Evolutionary conservation across 1,139 yeast species (phyloP).

Genomic region (Taphrina flavorubra): DNA sequence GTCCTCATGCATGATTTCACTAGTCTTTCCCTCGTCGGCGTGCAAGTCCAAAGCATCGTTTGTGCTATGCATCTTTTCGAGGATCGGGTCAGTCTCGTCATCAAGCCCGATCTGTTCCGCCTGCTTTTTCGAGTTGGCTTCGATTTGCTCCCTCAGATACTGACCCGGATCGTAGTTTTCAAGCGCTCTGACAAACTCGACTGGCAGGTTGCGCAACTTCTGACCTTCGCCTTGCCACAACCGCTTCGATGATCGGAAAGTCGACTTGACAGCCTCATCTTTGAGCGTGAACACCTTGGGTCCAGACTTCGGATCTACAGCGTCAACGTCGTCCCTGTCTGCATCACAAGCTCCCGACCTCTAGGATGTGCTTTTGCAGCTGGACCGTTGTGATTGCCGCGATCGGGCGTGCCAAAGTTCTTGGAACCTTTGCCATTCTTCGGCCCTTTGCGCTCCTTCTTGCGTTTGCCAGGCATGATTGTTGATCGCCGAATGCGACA

Average conservation of each 20-base stretch:
- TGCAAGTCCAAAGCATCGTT: neutral
- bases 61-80: neutral
- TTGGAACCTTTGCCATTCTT: constrained; percentile 18
- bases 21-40: too few relatives aligned
- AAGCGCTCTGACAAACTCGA: constrained; percentile 28
- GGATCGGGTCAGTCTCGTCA: neutral
- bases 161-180: constrained; percentile 36
- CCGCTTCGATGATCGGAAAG: constrained; percentile 26
- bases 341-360: constrained; percentile 7
- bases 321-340: constrained; percentile 7
- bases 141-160: constrained; percentile 32
- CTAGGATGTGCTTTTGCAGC: constrained; percentile 7
- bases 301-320: neutral
- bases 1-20: neutral
- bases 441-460: constrained; percentile 24
- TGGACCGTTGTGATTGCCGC: neutral
- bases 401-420: constrained; percentile 2
- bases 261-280: constrained; percentile 30
- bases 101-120: neutral
- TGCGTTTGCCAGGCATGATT: constrained; percentile 35
- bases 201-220: constrained; percentile 33
- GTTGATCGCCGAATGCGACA: neutral
- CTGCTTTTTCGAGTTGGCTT: constrained; percentile 11
- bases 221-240: constrained; percentile 37
- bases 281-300: constrained; percentile 24